Evolutionary conservation across 2,329 filamentous ascomycete genomes (phyloP), one percentile per base, ranked within the genome.

Genomic region (Nemania bipapillata): DNA sequence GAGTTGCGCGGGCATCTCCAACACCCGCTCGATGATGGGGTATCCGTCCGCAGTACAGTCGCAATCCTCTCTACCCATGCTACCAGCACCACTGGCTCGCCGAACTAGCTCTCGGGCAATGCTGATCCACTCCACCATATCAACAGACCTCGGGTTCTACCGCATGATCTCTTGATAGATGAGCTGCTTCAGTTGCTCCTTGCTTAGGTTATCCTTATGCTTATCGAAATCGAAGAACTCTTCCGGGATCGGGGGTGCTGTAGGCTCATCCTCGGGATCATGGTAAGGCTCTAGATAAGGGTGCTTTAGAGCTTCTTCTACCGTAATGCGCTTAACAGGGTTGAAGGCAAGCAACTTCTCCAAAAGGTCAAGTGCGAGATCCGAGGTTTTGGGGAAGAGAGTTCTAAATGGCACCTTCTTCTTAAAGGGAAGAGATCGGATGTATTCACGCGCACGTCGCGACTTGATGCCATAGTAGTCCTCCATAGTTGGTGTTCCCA

Each of bases 391-490:
- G 74, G 96, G 95, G 87, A 99, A 99, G 81, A 99, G 90, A 52
- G 92, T 92, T 80, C 96, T 93, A 89, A 97, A 96, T 0, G 96
- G 94, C 55, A 98, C 96, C 90, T 98, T 98, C 90, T 98, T 98
- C 89, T 98, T 98, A 86, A 98, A 98, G 20, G 96, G 95, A 54
- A 98, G 88, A 62, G 94, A 97, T 70, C 96, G 93, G 79, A 99
- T 99, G 84, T 99, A 99, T 83, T 99, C 96, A 73, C 96, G 90
- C 58, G 96, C 96, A 77, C 96, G 93, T 73, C 96, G 92, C 62
- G 96, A 98, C 85, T 99, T 99, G 88, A 99, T 99, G 73, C 96
- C 96, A 77, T 99, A 99, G 87, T 99, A 99, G 80, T 99, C 96
- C 81, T 99, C 96, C 96, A 99, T 99, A 12, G 96, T 99, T 2